A percentile compares a stretch with the other conserved stretches of the same genome.
Conservation (phyloP, 345 rosid genomes). For the Chamaenerion angustifolium region DNA sequence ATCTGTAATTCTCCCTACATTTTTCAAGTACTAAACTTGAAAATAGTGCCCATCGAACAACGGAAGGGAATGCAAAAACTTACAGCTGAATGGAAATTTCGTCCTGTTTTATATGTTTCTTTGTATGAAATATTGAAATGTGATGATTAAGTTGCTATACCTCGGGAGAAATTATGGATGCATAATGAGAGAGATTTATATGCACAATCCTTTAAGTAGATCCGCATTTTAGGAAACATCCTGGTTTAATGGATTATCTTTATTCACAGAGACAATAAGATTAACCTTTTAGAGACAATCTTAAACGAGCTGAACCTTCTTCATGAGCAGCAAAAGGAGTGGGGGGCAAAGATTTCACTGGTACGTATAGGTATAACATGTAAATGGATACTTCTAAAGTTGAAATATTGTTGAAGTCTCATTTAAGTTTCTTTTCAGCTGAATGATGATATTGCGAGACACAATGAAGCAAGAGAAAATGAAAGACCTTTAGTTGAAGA, state of each 20-base stretch:
- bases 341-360: slow-evolving; percentile 55
- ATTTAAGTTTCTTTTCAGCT: slow-evolving; percentile 28
- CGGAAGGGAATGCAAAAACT: too few relatives aligned
- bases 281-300: slow-evolving; percentile 37
- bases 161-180: too few relatives aligned
- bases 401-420: not conserved
- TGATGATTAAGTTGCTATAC: too few relatives aligned
- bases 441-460: slow-evolving; percentile 57
- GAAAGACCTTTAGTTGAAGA: slow-evolving; percentile 69
- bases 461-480: slow-evolving; percentile 47
- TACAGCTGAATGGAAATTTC: too few relatives aligned
- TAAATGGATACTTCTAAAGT: slow-evolving; percentile 2
- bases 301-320: slow-evolving; percentile 50
- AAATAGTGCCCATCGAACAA: too few relatives aligned
- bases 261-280: slow-evolving; percentile 43
- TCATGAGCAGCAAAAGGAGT: slow-evolving; percentile 52
- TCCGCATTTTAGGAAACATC: not conserved
- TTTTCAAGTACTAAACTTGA: too few relatives aligned
- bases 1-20: too few relatives aligned
- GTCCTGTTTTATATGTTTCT: too few relatives aligned
- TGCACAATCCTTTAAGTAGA: too few relatives aligned
- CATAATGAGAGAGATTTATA: too few relatives aligned
- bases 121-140: too few relatives aligned
- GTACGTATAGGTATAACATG: slow-evolving; percentile 23
- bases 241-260: slow-evolving; percentile 7